A percentile compares a stretch with the other conserved stretches of the same genome.
phyloP scores from a whole-genome alignment of 306 rosid species.

The Lathyrus sativus region DNA sequence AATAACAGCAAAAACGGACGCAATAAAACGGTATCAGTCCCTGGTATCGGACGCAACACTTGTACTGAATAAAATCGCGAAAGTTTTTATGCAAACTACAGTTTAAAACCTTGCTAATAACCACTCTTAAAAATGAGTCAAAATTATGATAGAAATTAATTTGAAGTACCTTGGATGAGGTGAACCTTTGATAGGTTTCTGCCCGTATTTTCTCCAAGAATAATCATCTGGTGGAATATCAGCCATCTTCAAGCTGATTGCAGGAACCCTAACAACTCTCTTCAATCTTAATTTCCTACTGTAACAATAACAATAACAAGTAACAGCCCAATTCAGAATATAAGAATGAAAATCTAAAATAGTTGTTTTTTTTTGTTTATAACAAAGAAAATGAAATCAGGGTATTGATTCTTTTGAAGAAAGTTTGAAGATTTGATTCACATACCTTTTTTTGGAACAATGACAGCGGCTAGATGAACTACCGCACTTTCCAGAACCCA shows the following conservation, averaged over 20 bases:
- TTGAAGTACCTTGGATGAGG: slow-evolving; percentile 81
- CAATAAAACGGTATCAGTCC: no score
- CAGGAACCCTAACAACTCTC: slow-evolving; percentile 82
- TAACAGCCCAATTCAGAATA: neutral
- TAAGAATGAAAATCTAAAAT: neutral
- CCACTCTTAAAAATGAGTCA: neutral
- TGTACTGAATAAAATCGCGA: no score
- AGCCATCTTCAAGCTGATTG: slow-evolving; percentile 84
- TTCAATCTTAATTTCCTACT: slow-evolving; percentile 73
- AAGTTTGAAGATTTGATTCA: neutral
- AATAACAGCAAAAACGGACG: no score
- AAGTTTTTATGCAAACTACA: no score
- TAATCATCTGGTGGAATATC: slow-evolving; percentile 97
- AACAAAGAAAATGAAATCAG: neutral
- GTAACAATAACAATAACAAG: neutral
- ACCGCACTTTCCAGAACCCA: slow-evolving; percentile 82
- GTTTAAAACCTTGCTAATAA: neutral
- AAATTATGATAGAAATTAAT: neutral
- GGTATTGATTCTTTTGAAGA: neutral
- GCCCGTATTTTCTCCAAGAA: slow-evolving; percentile 94
- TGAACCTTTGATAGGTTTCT: slow-evolving; percentile 92
- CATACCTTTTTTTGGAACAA: slow-evolving; percentile 85
- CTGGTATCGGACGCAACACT: no score
- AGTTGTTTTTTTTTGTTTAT: neutral
- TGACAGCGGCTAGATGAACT: slow-evolving; percentile 78